Evolutionary conservation across 768 basidiomycete species (phyloP), one percentile per base, ranked within the genome.

Genomic region (Leucosporidium yakuticum): DNA sequence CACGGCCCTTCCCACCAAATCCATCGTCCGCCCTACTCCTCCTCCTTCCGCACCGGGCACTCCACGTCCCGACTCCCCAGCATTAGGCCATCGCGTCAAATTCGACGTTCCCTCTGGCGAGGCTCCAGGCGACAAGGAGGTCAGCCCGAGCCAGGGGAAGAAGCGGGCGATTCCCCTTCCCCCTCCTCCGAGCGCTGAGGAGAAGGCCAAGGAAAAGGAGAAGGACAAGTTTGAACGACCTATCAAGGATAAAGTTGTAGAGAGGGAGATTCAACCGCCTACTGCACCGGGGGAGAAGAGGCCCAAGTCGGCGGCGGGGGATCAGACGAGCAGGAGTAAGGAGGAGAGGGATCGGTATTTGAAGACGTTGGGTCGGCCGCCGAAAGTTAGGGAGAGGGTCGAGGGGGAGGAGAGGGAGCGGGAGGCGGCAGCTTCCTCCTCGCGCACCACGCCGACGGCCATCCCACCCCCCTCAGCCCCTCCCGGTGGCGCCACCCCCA

Each of bases 171-270:
- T 73, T 63, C 29, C 67, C 4, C 65, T 73, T 50, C 47, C 25
- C 27, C 27, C 60, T 11, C 34, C 54, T 0, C 32, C 53, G 8
- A n/a, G n/a, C n/a, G n/a, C n/a, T n/a, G n/a, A n/a, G n/a, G n/a
- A n/a, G n/a, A n/a, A n/a, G n/a, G 9, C 29, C 2, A 27, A 5
- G 8, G 61, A 56, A 32, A 17, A n/a, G 9, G 50, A 51, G 21
- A n/a, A 51, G n/a, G 39, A 47, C 21, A n/a, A 50, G 20, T 56
- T 56, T 9, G 58, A 58, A 14, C 48, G 71, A 0, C 71, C 71
- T 48, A 67, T 69, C 53, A 62, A 65, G 61, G 71, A 73, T 17
- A 14, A 23, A 7, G 68, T 73, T 21, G 49, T 73, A 36, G 71
- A 73, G 66, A 47, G 64, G n/a, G 65, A 65, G 15, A 17, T 69